Percentiles rank a stretch among this genome's conserved stretches.
Evolutionary conservation across 139 green algal genomes (phyloP).

Genomic region (Monoraphidium neglectum): DNA sequence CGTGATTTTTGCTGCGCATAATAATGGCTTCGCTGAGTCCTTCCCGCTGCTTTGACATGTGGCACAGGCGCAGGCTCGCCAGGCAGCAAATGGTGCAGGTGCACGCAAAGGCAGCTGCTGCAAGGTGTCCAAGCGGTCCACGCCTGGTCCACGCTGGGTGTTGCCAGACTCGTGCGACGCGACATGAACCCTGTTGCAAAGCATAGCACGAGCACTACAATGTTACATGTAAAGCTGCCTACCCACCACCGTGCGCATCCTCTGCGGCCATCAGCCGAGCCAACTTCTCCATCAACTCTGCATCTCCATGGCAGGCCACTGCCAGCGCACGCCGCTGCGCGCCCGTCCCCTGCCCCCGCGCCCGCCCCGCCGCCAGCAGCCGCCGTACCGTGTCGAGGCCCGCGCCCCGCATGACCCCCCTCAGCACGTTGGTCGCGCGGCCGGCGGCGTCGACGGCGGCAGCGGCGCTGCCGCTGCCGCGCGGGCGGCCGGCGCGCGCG

Average conservation of each 20-base stretch:
- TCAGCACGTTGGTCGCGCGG: constrained; percentile 27
- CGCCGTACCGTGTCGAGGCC: constrained; percentile 14
- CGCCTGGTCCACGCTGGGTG: no score
- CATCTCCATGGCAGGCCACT: constrained; percentile 30
- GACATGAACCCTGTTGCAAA: no score
- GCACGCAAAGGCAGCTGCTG: no score
- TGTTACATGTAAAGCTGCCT: no score
- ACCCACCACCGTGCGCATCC: background rate
- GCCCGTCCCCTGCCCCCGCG: constrained; percentile 1
- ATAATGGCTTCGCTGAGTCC: no score
- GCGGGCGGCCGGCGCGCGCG: background rate
- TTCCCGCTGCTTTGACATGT: no score
- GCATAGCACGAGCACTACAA: no score
- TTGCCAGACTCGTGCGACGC: no score
- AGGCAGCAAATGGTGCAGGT: no score
- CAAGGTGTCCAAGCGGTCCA: no score
- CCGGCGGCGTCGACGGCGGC: background rate
- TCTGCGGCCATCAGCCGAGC: constrained; percentile 12
- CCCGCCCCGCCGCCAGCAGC: constrained; percentile 15
- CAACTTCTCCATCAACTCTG: constrained; percentile 27
- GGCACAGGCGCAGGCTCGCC: no score
- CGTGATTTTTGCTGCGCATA: no score
- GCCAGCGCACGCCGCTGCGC: constrained; percentile 22
- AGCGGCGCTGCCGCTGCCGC: background rate
- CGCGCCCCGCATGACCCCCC: constrained; percentile 22